Evolutionary conservation across 176 grass and related monocot species (phyloP), one percentile per base, ranked within the genome.

Genomic region (Thinopyrum elongatum): DNA sequence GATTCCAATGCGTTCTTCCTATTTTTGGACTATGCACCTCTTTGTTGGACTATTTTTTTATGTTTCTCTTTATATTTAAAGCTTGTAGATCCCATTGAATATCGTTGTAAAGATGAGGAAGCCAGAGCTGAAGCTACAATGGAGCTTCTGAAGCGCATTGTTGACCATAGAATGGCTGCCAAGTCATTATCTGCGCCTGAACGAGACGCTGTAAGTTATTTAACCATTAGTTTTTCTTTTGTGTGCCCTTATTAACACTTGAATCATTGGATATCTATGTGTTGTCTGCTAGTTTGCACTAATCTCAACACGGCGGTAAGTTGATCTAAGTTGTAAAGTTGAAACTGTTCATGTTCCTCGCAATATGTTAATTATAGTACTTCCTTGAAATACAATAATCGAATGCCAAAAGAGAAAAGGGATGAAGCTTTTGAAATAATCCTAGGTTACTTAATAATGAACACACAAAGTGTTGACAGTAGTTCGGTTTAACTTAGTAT

Each of bases 71-170:
- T 86, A 78, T 83, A 34, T 65, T 38, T 82, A 85, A 72, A 99
- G 97, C 87, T 99, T 85, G 97, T 99, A 86, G 97, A 99, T 93
- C 94, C 94, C 9, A 90, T 99, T 74, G 97, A 99, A 89, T 90
- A 84, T 74, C 90, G 97, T 82, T 96, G 88, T 70, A 93, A 94
- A 88, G 94, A 99, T 58, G 94, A 99, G 61, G 97, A 99, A 87
- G 74, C 79, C 76, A 99, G 97, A 88, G 90, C 82, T 88, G 72
- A 91, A 82, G 90, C 87, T 61, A 85, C 8, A 10, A 92, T 83
- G 74, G 88, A 94, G 75, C 92, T 99, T 86, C 83, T 85, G 74
- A 93, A 89, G 34, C 88, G 84, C 83, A 99, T 99, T 82, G 87
- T 70, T 72, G 89, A 91, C 21, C 49, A 87, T 46, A 95, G 90